Base-by-base conservation (phyloP, 1,284 basidiomycete species). In the Rhodofomes roseus region DNA sequence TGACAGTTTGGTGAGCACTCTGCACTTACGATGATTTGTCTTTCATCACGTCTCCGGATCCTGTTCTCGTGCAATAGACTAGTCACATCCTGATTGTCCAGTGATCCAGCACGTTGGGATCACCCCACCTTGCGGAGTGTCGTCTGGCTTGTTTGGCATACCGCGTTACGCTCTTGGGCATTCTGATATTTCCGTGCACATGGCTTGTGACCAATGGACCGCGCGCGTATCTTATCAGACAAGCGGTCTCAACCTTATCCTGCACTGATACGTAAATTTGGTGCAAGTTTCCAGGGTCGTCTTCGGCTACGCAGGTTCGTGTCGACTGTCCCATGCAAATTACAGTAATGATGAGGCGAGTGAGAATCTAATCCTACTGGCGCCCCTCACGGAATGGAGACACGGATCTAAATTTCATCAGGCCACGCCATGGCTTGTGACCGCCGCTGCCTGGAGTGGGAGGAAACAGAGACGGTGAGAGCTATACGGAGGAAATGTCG, bases 381-480 rank as follows among this genome's bases (percentile, higher is more conserved):
- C 56, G 56, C 56, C 51, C 31, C 29, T 31, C 40, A 56, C 53
- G 53, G 53, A 55, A 55, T 55, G 54, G 54, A 56, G 54, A 46
- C 41, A 36, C 54, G 54, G 54, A 56, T 56, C 54, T 40, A 56
- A 56, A 55, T 55, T 53, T 23, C 39, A 55, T 41, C 53, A 29
- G 23, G 3, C 31, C 54, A 43, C 29, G 34, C 40, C 41, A n/a
- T 29, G 37, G 31, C 22, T 44, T 44, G 27, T 2, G 54, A 36
- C 50, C 18, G 50, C 50, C 50, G 50, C 31, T 34, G 31, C 34
- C 34, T 23, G 50, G 37, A 41, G 53, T 54, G 53, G 39, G 36
- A 40, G 37, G 53, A 43, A 27, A n/a, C 23, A 12, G 29, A 29
- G 29, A 37, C 31, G 18, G 18, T 34, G 31, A 34, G 50, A 52